Evolutionary conservation across 1,284 basidiomycete species (phyloP).

Genomic region (Irpex sp.): DNA sequence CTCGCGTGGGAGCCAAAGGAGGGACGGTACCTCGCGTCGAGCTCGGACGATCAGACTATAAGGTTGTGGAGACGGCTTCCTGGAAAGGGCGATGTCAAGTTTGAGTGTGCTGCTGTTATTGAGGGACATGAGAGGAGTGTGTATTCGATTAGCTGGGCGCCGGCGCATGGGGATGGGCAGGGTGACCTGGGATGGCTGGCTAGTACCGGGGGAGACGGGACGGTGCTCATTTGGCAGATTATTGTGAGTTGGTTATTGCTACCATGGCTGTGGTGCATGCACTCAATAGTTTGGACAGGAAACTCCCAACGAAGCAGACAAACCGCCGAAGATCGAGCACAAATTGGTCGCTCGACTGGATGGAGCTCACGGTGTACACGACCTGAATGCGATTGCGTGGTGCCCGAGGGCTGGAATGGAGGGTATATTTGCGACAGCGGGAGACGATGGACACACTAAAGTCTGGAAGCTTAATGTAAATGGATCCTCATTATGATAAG

Average conservation of each 20-base stretch:
- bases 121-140: conserved; percentile 68
- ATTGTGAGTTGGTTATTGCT: conserved; percentile 35
- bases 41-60: conserved; percentile 74
- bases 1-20: conserved; percentile 72
- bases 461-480: conserved; percentile 48
- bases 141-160: conserved; percentile 77
- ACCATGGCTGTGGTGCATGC: background rate
- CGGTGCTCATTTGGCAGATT: conserved; percentile 70
- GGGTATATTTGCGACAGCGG: conserved; percentile 68
- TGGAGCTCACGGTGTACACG: conserved; percentile 66
- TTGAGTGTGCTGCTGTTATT: conserved; percentile 52
- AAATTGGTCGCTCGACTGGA: conserved; percentile 46
- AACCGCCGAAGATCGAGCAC: conserved; percentile 28
- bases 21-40: conserved; percentile 80
- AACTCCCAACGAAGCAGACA: conserved; percentile 15
- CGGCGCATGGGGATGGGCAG: conserved; percentile 21
- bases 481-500: background rate
- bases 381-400: conserved; percentile 78
- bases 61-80: conserved; percentile 52
- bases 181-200: conserved; percentile 62
- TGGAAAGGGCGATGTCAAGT: conserved; percentile 42
- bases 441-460: conserved; percentile 71
- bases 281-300: conserved; percentile 11
- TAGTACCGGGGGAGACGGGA: conserved; percentile 74
- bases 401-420: conserved; percentile 58